Percentiles rank a stretch among this genome's conserved stretches.
Evolutionary conservation across 2,329 filamentous ascomycete species (phyloP).

Genomic region (Raffaelea deltoideospora): DNA sequence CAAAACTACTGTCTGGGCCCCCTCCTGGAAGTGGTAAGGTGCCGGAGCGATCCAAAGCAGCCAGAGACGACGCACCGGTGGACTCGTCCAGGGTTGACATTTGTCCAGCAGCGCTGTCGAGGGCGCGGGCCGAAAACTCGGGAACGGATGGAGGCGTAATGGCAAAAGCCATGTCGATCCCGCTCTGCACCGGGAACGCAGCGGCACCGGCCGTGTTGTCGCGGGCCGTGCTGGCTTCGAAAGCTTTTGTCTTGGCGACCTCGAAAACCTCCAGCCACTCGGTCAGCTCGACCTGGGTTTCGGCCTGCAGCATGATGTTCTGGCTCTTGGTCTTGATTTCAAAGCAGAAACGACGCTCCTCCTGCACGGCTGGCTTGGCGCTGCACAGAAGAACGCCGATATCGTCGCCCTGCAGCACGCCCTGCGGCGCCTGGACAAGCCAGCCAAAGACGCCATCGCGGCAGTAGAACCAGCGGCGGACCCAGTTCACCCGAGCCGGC

Average conservation of each 20-base stretch:
- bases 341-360: conserved; percentile 92
- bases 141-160: conserved; percentile 78
- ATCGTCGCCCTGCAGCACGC: conserved; percentile 89
- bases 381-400: conserved; percentile 91
- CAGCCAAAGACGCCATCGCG: conserved; percentile 94
- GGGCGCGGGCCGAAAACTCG: conserved; percentile 72
- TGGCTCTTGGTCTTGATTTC: conserved; percentile 97
- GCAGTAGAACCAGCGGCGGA: conserved; percentile 87
- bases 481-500: conserved; percentile 79
- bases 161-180: conserved; percentile 66
- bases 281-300: conserved; percentile 81
- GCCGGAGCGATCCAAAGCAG: conserved; percentile 44
- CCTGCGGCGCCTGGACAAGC: conserved; percentile 69
- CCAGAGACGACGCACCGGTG: conserved; percentile 13
- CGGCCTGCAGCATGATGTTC: conserved; percentile 77
- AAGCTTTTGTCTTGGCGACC: conserved; percentile 78
- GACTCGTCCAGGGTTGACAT: too few relatives aligned
- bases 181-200: conserved; percentile 27
- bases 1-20: conserved; percentile 52
- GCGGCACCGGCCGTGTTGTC: too few relatives aligned
- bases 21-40: conserved; percentile 48
- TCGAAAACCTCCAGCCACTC: conserved; percentile 94
- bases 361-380: conserved; percentile 75
- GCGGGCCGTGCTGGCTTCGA: conserved; percentile 54
- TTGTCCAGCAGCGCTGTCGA: conserved; percentile 24